Percentiles rank a stretch among this genome's conserved stretches.
phyloP scores from a whole-genome alignment of 352 stramenopile genomes.

The Phytophthora ohioensis region DNA sequence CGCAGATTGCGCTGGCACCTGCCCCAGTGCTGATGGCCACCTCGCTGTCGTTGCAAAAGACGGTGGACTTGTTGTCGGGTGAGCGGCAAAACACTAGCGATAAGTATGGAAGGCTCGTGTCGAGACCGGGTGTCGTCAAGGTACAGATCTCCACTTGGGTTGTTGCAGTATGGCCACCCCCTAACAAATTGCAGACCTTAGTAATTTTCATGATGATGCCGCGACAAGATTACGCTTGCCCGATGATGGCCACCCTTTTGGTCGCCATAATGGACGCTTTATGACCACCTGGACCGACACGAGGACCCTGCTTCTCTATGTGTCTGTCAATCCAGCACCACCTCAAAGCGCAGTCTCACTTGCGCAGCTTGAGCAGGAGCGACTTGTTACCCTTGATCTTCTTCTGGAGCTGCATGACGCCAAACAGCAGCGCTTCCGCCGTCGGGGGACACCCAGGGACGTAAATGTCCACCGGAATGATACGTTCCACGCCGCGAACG shows the following conservation, averaged over 20 bases:
- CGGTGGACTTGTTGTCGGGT: conserved; percentile 12
- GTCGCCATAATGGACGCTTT: neutral
- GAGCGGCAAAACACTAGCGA: conserved; percentile 1
- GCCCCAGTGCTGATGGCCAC: conserved; percentile 18
- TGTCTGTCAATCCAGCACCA: conserved; percentile 34
- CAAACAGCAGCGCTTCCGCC: conserved; percentile 19
- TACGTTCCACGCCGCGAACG: conserved; percentile 96
- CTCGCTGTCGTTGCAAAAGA: conserved; percentile 16
- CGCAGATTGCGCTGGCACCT: conserved; percentile 17
- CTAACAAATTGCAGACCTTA: conserved; percentile 11
- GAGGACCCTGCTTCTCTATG: neutral
- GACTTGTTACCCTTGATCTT: conserved; percentile 97
- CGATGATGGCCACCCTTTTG: conserved; percentile 14
- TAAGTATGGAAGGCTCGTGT: neutral
- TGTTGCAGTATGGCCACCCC: neutral
- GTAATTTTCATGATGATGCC: conserved; percentile 12
- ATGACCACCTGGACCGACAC: neutral
- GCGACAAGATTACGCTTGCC: neutral
- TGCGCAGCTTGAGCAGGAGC: conserved; percentile 93
- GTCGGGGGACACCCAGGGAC: conserved; percentile 94
- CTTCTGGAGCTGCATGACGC: conserved; percentile 90
- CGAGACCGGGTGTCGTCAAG: no score
- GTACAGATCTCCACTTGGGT: neutral
- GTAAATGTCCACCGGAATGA: conserved; percentile 99
- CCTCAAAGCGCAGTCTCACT: conserved; percentile 52